Evolutionary conservation across 2,329 filamentous ascomycete genomes (phyloP).

Genomic region (Nigrospora osmanthi): DNA sequence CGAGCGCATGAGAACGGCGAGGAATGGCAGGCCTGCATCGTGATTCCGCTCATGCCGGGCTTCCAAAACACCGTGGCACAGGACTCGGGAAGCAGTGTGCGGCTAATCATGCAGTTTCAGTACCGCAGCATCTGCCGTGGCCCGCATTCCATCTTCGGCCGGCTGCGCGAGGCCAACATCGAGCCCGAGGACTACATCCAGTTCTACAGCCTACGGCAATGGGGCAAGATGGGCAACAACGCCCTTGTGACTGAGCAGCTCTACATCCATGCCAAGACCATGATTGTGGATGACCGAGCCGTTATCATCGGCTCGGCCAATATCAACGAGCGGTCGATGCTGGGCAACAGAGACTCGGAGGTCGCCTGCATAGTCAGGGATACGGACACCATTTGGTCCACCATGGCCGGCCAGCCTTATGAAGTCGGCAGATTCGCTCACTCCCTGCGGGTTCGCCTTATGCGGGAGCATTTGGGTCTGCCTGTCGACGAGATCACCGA

Average conservation of each 20-base stretch:
- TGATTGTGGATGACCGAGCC: conserved; percentile 89
- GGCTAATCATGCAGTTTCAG: conserved; percentile 94
- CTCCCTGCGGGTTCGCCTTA: conserved; percentile 82
- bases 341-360: conserved; percentile 88
- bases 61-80: conserved; percentile 96
- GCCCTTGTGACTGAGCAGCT: conserved; percentile 92
- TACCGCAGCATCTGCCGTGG: conserved; percentile 94
- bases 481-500: conserved; percentile 89
- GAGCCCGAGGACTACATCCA: conserved; percentile 93
- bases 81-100: conserved; percentile 88
- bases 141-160: conserved; percentile 83
- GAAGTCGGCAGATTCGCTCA: conserved; percentile 88
- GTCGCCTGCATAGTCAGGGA: conserved; percentile 85
- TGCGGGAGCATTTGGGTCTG: conserved; percentile 94
- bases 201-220: conserved; percentile 87
- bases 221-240: conserved; percentile 81
- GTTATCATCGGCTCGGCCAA: conserved; percentile 96
- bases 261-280: conserved; percentile 96
- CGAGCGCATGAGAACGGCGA: conserved; percentile 77
- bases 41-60: conserved; percentile 95
- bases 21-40: conserved; percentile 80
- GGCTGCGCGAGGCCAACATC: conserved; percentile 70
- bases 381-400: conserved; percentile 85
- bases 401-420: conserved; percentile 85
- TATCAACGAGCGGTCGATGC: conserved; percentile 95